Evolutionary conservation across 345 rosid genomes (phyloP).

Genomic region (Sonneratia caseolaris): DNA sequence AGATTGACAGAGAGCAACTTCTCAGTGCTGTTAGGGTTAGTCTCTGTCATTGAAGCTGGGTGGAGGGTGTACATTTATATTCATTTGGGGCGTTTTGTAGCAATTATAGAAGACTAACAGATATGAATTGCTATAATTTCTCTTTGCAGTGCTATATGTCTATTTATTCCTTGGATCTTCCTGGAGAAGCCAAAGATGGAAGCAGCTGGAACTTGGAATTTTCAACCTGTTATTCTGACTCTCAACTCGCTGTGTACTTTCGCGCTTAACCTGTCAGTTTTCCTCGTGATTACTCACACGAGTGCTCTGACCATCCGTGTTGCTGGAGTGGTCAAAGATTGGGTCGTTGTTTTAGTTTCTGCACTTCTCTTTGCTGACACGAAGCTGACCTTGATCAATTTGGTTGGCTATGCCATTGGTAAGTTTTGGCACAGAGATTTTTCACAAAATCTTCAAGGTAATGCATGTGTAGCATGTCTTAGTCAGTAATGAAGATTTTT

Average conservation of each 20-base stretch:
- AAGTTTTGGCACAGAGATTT: constrained; percentile 15
- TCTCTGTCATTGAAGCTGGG: background rate
- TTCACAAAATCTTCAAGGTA: background rate
- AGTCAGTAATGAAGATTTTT: background rate
- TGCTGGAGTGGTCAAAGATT: constrained; percentile 98
- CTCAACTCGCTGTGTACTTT: constrained; percentile 91
- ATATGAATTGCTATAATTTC: background rate
- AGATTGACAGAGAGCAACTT: background rate
- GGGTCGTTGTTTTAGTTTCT: constrained; percentile 93
- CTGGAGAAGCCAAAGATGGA: constrained; percentile 90
- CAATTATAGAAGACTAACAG: background rate
- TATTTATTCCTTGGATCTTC: constrained; percentile 91
- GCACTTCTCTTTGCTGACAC: constrained; percentile 88
- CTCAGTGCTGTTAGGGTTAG: background rate
- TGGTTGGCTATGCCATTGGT: constrained; percentile 84
- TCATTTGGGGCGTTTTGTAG: background rate
- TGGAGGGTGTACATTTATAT: background rate
- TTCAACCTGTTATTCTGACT: constrained; percentile 50
- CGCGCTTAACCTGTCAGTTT: constrained; percentile 94
- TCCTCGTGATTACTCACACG: constrained; percentile 90
- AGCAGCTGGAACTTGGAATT: constrained; percentile 58
- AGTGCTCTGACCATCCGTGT: constrained; percentile 98
- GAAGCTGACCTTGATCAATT: constrained; percentile 77
- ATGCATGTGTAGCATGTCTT: background rate
- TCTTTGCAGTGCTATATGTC: constrained; percentile 67